phyloP scores from a whole-genome alignment of 2,329 filamentous ascomycete species.

The Aureobasidium lini region DNA sequence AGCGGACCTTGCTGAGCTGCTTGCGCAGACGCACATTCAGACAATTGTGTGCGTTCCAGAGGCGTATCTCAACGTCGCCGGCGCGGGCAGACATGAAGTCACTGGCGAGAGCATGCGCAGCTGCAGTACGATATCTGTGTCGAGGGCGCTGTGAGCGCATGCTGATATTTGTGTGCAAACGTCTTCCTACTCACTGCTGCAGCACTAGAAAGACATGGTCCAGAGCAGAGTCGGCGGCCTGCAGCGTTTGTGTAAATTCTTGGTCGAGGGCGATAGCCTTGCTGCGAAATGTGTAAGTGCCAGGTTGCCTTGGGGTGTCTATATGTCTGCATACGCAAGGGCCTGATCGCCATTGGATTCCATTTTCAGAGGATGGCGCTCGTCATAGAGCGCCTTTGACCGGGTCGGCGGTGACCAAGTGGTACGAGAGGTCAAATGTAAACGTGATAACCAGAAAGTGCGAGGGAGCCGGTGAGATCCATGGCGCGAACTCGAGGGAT shows the following conservation, averaged over 20 bases:
- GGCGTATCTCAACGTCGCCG: constrained; percentile 57
- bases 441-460: constrained; percentile 43
- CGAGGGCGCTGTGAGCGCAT: not conserved
- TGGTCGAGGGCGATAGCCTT: constrained; percentile 42
- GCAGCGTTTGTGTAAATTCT: constrained; percentile 41
- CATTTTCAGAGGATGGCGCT: constrained; percentile 10
- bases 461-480: constrained; percentile 46
- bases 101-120: constrained; percentile 63
- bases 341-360: constrained; percentile 9
- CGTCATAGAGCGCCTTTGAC: constrained; percentile 16
- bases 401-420: constrained; percentile 7
- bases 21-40: constrained; percentile 75
- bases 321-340: not conserved
- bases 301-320: too few relatives aligned
- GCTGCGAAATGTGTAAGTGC: constrained; percentile 18
- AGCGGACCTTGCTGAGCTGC: constrained; percentile 47
- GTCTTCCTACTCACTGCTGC: constrained; percentile 10
- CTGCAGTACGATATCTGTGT: constrained; percentile 57
- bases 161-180: not conserved
- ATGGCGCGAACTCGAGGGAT: constrained; percentile 32
- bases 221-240: constrained; percentile 42
- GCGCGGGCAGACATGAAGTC: constrained; percentile 60
- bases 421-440: constrained; percentile 51
- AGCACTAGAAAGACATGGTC: constrained; percentile 39
- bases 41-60: constrained; percentile 73